phyloP scores from a whole-genome alignment of 371 early-diverging fungal genomes.

The Mortierella sp. region DNA sequence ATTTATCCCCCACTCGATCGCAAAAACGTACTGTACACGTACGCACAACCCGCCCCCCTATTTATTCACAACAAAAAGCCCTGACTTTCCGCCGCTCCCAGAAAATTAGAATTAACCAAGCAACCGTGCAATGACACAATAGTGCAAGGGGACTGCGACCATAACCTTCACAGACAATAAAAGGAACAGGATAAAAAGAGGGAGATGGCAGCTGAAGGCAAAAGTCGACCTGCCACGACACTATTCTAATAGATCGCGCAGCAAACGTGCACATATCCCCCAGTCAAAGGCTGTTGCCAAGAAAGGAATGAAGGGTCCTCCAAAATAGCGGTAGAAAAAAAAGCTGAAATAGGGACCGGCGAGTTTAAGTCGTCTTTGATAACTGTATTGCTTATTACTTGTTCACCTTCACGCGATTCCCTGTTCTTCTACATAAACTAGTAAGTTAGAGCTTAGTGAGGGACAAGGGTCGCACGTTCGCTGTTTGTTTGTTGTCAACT shows the following conservation, averaged over 20 bases:
- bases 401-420: too few relatives aligned
- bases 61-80: neutral
- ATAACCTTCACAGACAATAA: neutral
- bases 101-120: too few relatives aligned
- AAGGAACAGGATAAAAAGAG: neutral
- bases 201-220: neutral
- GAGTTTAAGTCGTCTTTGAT: neutral
- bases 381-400: too few relatives aligned
- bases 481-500: neutral
- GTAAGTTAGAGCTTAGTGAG: too few relatives aligned
- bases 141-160: neutral
- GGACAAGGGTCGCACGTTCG: too few relatives aligned
- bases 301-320: constrained; percentile 4
- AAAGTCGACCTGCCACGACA: neutral
- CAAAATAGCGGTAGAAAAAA: neutral
- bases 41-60: neutral
- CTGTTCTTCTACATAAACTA: too few relatives aligned
- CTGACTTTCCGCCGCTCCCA: neutral
- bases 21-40: neutral
- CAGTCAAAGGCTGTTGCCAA: constrained; percentile 20
- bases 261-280: neutral
- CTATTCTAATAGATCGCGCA: constrained; percentile 1
- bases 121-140: neutral
- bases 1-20: neutral
- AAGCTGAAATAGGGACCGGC: neutral